Conservation (phyloP, 2,329 filamentous ascomycete genomes). For the Amylocarpus encephaloides region DNA sequence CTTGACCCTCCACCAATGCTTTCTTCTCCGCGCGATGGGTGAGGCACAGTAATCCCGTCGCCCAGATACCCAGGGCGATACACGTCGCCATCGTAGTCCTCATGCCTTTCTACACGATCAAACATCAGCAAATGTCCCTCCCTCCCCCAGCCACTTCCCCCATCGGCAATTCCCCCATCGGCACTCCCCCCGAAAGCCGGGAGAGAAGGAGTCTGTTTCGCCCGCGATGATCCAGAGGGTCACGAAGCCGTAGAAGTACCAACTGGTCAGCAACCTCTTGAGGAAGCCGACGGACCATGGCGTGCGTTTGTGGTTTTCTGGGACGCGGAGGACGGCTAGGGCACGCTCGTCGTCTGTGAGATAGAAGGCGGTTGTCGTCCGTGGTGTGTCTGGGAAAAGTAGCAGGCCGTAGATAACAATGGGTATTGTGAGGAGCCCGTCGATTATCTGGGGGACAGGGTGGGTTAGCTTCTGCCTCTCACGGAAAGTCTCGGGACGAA, state of each 20-base stretch:
- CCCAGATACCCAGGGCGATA: slow-evolving; percentile 55
- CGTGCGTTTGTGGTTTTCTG: slow-evolving; percentile 35
- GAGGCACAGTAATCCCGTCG: slow-evolving; percentile 44
- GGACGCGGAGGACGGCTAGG: slow-evolving; percentile 39
- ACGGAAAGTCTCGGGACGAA: too few species aligned
- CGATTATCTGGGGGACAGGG: slow-evolving; percentile 34
- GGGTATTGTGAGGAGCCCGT: slow-evolving; percentile 50
- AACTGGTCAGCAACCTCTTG: slow-evolving; percentile 50
- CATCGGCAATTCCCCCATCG: slow-evolving; percentile 29
- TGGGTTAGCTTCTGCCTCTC: too few species aligned
- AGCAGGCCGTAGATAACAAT: slow-evolving; percentile 49
- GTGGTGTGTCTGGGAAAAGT: slow-evolving; percentile 39
- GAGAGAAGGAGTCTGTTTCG: slow-evolving; percentile 64
- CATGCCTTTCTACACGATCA: slow-evolving; percentile 54
- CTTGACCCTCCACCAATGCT: too few species aligned
- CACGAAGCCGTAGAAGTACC: slow-evolving; percentile 62
- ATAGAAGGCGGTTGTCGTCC: slow-evolving; percentile 38
- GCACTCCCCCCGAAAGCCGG: slow-evolving; percentile 42
- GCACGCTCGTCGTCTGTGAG: slow-evolving; percentile 35
- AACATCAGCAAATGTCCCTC: slow-evolving; percentile 1
- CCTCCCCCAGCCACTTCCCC: slow-evolving; percentile 4
- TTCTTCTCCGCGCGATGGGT: slow-evolving; percentile 35
- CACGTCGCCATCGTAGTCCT: slow-evolving; percentile 65
- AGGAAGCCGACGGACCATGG: slow-evolving; percentile 43
- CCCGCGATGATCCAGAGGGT: slow-evolving; percentile 64